Percentiles rank a stretch among this genome's conserved stretches.
Conservation (phyloP, 257 asterid genomes). For the Oldenlandia corymbosa region DNA sequence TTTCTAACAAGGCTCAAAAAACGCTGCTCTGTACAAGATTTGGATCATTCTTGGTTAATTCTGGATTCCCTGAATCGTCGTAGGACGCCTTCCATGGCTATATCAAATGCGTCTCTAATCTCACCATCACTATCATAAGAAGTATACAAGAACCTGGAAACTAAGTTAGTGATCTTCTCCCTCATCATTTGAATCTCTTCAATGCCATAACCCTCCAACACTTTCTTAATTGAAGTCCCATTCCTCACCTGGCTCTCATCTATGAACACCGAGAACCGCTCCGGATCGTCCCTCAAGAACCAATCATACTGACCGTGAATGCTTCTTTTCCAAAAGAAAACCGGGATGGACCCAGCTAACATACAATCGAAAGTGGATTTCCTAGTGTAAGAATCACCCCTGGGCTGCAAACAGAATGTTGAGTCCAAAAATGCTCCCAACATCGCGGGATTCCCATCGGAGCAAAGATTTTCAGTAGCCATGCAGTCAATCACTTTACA, state of each 20-base stretch:
- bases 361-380: conserved; percentile 71
- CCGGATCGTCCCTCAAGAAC: conserved; percentile 68
- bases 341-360: conserved; percentile 79
- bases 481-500: conserved; percentile 60
- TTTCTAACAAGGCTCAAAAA: not conserved
- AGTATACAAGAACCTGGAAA: conserved; percentile 56
- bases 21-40: not conserved
- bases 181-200: conserved; percentile 62
- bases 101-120: conserved; percentile 65
- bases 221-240: conserved; percentile 31
- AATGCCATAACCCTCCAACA: conserved; percentile 38
- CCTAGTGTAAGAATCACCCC: conserved; percentile 63
- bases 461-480: conserved; percentile 30
- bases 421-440: conserved; percentile 48
- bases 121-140: conserved; percentile 32
- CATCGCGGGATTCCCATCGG: conserved; percentile 31
- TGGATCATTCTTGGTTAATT: not conserved
- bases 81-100: conserved; percentile 64
- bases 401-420: conserved; percentile 71
- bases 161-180: conserved; percentile 53
- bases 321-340: conserved; percentile 47
- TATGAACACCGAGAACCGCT: conserved; percentile 66
- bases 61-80: conserved; percentile 61
- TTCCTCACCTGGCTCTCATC: conserved; percentile 54
- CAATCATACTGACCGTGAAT: conserved; percentile 69